Conservation (phyloP, 768 basidiomycete genomes). For the Exsudoporus frostii region DNA sequence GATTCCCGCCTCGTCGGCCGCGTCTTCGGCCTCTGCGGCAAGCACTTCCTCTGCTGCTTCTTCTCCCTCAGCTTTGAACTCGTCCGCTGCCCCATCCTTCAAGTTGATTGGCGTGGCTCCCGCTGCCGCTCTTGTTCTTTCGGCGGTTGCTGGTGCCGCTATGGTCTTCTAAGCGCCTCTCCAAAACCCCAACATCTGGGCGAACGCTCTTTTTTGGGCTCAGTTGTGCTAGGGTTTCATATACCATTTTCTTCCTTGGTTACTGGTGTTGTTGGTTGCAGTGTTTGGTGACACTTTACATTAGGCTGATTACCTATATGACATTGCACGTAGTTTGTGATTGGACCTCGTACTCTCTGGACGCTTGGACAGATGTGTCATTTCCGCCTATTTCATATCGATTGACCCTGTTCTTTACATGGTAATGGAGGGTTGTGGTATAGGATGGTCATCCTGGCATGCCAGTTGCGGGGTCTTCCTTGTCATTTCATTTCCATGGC, state of each 20-base stretch:
- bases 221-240: background rate
- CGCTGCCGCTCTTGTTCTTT: conserved; percentile 37
- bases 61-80: conserved; percentile 20
- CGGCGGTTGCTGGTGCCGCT: conserved; percentile 48
- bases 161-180: conserved; percentile 40
- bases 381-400: conserved; percentile 5
- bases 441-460: background rate
- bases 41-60: conserved; percentile 19
- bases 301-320: conserved; percentile 8
- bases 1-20: background rate
- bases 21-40: background rate
- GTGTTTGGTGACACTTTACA: conserved; percentile 16
- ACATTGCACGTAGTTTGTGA: conserved; percentile 9
- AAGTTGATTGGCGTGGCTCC: conserved; percentile 34
- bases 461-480: background rate
- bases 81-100: conserved; percentile 29
- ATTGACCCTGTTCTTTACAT: background rate
- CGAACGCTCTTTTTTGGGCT: background rate
- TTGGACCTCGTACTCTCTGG: conserved; percentile 18
- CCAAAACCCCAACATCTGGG: background rate
- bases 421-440: background rate
- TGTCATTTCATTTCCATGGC: background rate
- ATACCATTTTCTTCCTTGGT: conserved; percentile 16
- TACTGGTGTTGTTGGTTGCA: conserved; percentile 2
- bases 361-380: conserved; percentile 18